Evolutionary conservation across 2,329 filamentous ascomycete species (phyloP), one percentile per base, ranked within the genome.

Genomic region (Fusarium foetens): DNA sequence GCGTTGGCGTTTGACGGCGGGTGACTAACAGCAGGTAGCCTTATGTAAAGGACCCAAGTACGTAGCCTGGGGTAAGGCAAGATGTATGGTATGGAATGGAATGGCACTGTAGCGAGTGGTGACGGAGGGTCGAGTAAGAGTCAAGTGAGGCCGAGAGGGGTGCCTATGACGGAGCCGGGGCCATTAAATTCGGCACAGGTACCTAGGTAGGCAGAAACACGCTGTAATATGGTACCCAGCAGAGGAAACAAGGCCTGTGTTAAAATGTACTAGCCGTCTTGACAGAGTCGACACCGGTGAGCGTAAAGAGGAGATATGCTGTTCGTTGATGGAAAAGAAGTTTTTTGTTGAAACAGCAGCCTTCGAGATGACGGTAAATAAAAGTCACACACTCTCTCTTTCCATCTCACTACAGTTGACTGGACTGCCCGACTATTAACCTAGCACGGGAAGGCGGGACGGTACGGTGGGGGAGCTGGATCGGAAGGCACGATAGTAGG

Each of bases 81-180:
- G 23, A 29, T 53, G 46, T 59, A 33, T 31, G 35, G 39, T 48
- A 43, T 41, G 39, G 19, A n/a, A 39, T 33, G 31, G 31, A 35
- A 33, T 33, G 38, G 53, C 19, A 46, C 39, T 31, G 69, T 46
- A 69, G 53, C 49, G 64, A 66, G 51, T 69, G 52, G 64, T 69
- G 59, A 72, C 64, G 55, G 70, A 72, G 49, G 48, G 58, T 52
- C 53, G 65, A 66, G 70, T 72, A 62, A 70, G 65, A 59, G 70
- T 72, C 62, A 68, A 71, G 52, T 69, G 59, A 69, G 59, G 66
- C 59, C 66, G 64, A 69, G 66, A 72, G 69, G 69, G 70, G 70
- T 72, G 64, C 55, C 70, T 73, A 73, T 72, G 70, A 72, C 70
- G 70, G 70, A 72, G 57, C 66, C 71, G 46, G 70, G 42, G 46